Conservation (phyloP, 495 filamentous ascomycete genomes). For the Penicillium herquei region DNA sequence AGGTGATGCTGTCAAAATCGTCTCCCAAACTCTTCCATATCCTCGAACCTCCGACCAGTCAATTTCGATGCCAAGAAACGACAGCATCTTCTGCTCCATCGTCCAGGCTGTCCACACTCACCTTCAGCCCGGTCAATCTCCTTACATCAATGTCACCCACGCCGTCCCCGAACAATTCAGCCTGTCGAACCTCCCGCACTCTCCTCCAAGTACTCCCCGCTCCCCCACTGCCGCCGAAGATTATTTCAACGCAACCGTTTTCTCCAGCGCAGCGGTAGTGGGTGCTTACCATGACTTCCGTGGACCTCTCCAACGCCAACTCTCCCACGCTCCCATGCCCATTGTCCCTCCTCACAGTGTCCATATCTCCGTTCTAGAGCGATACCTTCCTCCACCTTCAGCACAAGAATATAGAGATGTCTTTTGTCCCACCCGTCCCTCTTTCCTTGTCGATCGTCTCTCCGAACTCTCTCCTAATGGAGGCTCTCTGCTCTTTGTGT, state of each 20-base stretch:
- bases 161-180: conserved; percentile 63
- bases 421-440: conserved; percentile 54
- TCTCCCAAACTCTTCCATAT: conserved; percentile 63
- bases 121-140: conserved; percentile 42
- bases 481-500: conserved; percentile 65
- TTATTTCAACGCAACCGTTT: conserved; percentile 57
- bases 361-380: conserved; percentile 65
- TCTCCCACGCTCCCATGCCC: conserved; percentile 52
- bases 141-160: conserved; percentile 63
- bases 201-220: conserved; percentile 59
- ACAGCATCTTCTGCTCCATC: conserved; percentile 47
- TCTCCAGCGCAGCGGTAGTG: conserved; percentile 57
- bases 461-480: conserved; percentile 59
- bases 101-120: conserved; percentile 54
- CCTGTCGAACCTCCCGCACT: conserved; percentile 58
- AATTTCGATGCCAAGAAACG: conserved; percentile 28
- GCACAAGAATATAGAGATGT: conserved; percentile 59
- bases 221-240: conserved; percentile 44
- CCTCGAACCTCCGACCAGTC: conserved; percentile 51
- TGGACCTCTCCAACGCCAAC: conserved; percentile 38
- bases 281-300: conserved; percentile 55
- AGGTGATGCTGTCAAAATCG: conserved; percentile 51
- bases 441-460: conserved; percentile 66
- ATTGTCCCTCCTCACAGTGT: conserved; percentile 64
- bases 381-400: conserved; percentile 67